phyloP scores from a whole-genome alignment of 805 yeast species.

The Cyberlindnera mrakii region DNA sequence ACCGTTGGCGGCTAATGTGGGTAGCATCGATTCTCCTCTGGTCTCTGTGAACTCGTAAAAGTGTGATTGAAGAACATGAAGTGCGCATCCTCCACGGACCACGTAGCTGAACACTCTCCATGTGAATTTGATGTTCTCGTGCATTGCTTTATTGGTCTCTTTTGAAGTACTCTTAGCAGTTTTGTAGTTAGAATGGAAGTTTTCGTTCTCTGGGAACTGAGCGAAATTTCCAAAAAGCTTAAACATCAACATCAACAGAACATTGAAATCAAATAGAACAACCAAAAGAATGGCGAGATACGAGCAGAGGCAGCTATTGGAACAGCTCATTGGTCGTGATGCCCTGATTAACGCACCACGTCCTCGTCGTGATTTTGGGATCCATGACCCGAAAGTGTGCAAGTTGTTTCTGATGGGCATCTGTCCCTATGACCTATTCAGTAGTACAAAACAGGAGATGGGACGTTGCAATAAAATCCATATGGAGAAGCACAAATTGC shows the following conservation, averaged over 20 bases:
- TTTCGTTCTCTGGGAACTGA: background rate
- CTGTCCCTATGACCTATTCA: constrained; percentile 81
- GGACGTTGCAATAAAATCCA: constrained; percentile 79
- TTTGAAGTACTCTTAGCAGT: no score
- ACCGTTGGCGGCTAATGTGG: constrained; percentile 67
- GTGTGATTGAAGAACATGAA: constrained; percentile 63
- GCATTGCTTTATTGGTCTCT: background rate
- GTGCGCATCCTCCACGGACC: constrained; percentile 49
- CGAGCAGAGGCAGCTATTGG: constrained; percentile 66
- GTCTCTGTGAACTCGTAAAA: constrained; percentile 76
- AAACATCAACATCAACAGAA: background rate
- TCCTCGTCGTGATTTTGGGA: constrained; percentile 36
- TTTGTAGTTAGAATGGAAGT: background rate
- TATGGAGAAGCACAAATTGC: constrained; percentile 63
- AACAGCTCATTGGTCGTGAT: constrained; percentile 75
- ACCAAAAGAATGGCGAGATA: constrained; percentile 42
- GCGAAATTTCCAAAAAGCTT: background rate
- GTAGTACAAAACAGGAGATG: constrained; percentile 74
- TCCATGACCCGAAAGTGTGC: constrained; percentile 61
- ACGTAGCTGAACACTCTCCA: constrained; percentile 22
- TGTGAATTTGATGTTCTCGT: constrained; percentile 17
- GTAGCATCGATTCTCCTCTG: constrained; percentile 92
- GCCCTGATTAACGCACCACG: constrained; percentile 28
- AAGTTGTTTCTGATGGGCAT: constrained; percentile 76
- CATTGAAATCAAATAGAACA: background rate